Evolutionary conservation across 208 protist genomes (phyloP).

Genomic region (Trypanosoma grayi): DNA sequence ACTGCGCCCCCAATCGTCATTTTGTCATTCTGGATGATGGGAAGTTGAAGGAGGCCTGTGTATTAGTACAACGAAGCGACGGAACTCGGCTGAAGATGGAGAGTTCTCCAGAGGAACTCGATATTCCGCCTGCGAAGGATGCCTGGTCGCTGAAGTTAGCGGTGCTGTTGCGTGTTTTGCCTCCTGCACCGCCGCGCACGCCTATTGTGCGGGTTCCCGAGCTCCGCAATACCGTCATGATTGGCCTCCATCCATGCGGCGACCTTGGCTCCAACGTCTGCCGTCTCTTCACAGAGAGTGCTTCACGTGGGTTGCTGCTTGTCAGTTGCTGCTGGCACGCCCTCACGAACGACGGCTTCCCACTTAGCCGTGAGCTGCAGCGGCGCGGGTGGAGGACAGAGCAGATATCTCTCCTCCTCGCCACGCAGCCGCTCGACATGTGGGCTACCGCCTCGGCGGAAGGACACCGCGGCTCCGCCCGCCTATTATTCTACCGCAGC

Average conservation of each 20-base stretch:
- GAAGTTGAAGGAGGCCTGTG: constrained; percentile 17
- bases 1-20: constrained; percentile 48
- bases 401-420: constrained; percentile 67
- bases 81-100: not conserved
- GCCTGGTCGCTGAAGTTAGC: constrained; percentile 25
- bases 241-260: constrained; percentile 86
- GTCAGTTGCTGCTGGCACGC: constrained; percentile 92
- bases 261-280: constrained; percentile 85
- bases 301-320: constrained; percentile 64
- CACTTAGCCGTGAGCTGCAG: constrained; percentile 54
- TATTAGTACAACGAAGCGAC: not conserved
- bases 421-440: constrained; percentile 86
- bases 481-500: constrained; percentile 78
- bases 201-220: constrained; percentile 61
- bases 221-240: constrained; percentile 62
- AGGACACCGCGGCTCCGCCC: constrained; percentile 66
- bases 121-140: constrained; percentile 25
- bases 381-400: constrained; percentile 45
- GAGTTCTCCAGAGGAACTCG: not conserved
- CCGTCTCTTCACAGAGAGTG: constrained; percentile 50
- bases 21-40: constrained; percentile 34
- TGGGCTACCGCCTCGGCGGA: constrained; percentile 60
- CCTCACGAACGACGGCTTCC: constrained; percentile 67
- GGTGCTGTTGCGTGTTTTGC: constrained; percentile 39
- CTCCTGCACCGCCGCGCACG: constrained; percentile 20